Percentiles rank a stretch among this genome's conserved stretches.
phyloP scores from a whole-genome alignment of 441 rosid genomes.

The Rhodomyrtus psidioides region DNA sequence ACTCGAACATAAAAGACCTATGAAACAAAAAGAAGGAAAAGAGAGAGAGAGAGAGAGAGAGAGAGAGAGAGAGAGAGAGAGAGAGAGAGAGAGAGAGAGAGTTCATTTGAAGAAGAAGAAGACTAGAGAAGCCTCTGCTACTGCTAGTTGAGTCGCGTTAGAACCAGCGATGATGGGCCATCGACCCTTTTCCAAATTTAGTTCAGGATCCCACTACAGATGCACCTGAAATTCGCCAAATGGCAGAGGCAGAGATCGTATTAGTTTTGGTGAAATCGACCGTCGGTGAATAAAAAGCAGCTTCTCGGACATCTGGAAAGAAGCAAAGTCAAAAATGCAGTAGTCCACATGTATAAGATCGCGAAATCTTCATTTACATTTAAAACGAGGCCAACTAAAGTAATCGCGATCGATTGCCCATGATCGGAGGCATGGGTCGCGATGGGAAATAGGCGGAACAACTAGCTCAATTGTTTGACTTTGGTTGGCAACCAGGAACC shows the following conservation, averaged over 20 bases:
- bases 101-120: background rate
- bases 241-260: background rate
- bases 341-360: background rate
- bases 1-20: background rate
- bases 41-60: too few relatives aligned
- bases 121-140: background rate
- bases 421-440: background rate
- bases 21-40: background rate
- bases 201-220: background rate
- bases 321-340: background rate
- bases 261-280: background rate
- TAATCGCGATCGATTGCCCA: background rate
- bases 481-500: background rate
- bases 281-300: background rate
- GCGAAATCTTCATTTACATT: background rate
- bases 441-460: background rate
- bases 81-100: too few relatives aligned
- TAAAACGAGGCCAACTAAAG: background rate
- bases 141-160: background rate
- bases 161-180: background rate
- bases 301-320: background rate
- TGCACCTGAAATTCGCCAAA: background rate
- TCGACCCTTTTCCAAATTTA: background rate
- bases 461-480: background rate
- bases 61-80: background rate